phyloP scores from a whole-genome alignment of 2,329 filamentous ascomycete genomes.

The Neophaeococcomyces mojaviensis region DNA sequence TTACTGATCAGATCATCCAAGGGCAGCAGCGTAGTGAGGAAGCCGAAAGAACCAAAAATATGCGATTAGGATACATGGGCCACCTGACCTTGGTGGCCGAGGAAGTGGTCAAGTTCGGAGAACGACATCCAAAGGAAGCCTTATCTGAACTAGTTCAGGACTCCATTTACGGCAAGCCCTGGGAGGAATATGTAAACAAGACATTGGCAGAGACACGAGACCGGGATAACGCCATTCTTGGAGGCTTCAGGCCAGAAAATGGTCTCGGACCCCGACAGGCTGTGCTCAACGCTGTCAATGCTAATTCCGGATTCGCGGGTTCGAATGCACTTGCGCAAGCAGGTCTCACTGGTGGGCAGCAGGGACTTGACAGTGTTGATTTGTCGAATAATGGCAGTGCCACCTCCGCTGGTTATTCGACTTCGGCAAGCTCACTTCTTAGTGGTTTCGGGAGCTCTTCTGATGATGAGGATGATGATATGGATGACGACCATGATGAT shows the following conservation, averaged over 20 bases:
- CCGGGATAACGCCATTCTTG: slow-evolving; percentile 95
- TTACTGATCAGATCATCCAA: slow-evolving; percentile 85
- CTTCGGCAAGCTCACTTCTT: slow-evolving; percentile 63
- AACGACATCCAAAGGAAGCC: slow-evolving; percentile 81
- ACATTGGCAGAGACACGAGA: slow-evolving; percentile 88
- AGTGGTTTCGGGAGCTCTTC: slow-evolving; percentile 92
- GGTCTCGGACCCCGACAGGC: slow-evolving; percentile 70
- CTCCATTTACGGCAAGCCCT: slow-evolving; percentile 79
- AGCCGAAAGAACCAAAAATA: slow-evolving; percentile 73
- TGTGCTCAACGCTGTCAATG: slow-evolving; percentile 53
- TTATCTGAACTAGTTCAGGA: slow-evolving; percentile 78
- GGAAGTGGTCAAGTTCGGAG: slow-evolving; percentile 97
- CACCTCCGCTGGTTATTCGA: slow-evolving; percentile 62
- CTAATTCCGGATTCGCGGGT: slow-evolving; percentile 49
- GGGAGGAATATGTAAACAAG: slow-evolving; percentile 92
- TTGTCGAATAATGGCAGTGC: slow-evolving; percentile 57
- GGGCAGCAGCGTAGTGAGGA: slow-evolving; percentile 83
- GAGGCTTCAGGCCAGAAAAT: slow-evolving; percentile 86
- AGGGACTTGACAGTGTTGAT: slow-evolving; percentile 57
- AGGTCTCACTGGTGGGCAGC: slow-evolving; percentile 60
- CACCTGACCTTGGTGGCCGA: slow-evolving; percentile 95
- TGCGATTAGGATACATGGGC: slow-evolving; percentile 96
- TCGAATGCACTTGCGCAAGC: slow-evolving; percentile 72
- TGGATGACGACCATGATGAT: slow-evolving; percentile 52
- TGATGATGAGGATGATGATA: slow-evolving; percentile 92